Evolutionary conservation across 1,284 basidiomycete genomes (phyloP), one percentile per base, ranked within the genome.

Genomic region (Fomitopsis palustris): DNA sequence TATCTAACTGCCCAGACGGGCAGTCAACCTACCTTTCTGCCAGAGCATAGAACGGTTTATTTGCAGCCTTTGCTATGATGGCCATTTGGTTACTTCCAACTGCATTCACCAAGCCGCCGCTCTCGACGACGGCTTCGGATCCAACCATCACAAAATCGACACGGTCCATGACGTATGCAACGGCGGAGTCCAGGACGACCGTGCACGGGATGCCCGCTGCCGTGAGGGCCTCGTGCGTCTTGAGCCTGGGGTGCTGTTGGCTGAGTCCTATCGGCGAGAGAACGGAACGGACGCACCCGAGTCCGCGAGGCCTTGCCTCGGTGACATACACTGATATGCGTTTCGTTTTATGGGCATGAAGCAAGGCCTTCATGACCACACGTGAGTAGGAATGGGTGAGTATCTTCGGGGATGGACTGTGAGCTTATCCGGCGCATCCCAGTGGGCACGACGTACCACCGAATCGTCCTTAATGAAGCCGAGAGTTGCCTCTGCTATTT

Each of bases 301-400:
- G 79, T 63, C 91, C 88, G 70, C 87, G 85, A 66, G 95, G 95
- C 64, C 95, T 82, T 38, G 93, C 93, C 83, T 98, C 95, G 57
- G 97, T 98, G 56, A 99, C 97, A 73, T 95, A 99, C 45, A 99
- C 96, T 69, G 91, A 93, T 75, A 99, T 95, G 57, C 95, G 84
- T 77, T 98, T 98, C 70, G 87, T 86, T 70, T 90, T 83, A 73
- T 96, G 90, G 7, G 96, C 95, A 62, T 88, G 83, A 54, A 98
- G 81, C 54, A 99, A 82, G 19, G 96, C 91, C 74, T 95, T 90
- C 80, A 97, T 92, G 52, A 99, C 96, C 27, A 98, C 96, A 66
- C 97, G 82, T 45, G 97, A 99, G 77, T 95, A 94, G 23, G 92
- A 93, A 75, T 98, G 96, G 3, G 95, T 98, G 61, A 98, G 82